Conservation (phyloP, 352 stramenopile species). For the Ophiocytium majus region DNA sequence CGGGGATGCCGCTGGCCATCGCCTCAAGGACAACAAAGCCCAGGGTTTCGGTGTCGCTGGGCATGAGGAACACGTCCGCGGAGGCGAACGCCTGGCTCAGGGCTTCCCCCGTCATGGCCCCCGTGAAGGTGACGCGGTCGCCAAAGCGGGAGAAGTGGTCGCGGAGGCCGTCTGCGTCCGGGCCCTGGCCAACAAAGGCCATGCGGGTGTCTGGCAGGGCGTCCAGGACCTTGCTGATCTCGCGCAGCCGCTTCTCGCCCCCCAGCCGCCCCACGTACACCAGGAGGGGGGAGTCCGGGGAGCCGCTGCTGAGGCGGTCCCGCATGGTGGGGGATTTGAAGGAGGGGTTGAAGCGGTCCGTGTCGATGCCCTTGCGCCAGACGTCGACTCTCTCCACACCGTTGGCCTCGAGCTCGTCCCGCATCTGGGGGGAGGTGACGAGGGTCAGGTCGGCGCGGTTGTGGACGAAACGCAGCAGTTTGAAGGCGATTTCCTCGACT, state of each 20-base stretch:
- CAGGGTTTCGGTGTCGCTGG: constrained; percentile 73
- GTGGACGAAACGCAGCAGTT: constrained; percentile 64
- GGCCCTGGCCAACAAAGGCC: constrained; percentile 70
- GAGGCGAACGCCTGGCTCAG: constrained; percentile 61
- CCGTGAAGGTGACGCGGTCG: constrained; percentile 58
- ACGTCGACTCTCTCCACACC: constrained; percentile 65
- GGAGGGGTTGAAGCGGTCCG: constrained; percentile 68
- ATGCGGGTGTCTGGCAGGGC: constrained; percentile 62
- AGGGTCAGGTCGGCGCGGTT: constrained; percentile 70
- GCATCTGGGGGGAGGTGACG: constrained; percentile 71
- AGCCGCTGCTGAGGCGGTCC: constrained; percentile 60
- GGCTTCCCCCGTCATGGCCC: constrained; percentile 57
- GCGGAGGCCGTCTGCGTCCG: constrained; percentile 65
- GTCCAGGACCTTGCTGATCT: constrained; percentile 65
- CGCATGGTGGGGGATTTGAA: constrained; percentile 65
- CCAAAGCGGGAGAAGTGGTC: constrained; percentile 62
- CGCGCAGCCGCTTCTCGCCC: constrained; percentile 68
- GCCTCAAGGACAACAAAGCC: constrained; percentile 78
- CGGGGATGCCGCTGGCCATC: constrained; percentile 72
- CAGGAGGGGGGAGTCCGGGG: constrained; percentile 65
- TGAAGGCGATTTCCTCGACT: constrained; percentile 65
- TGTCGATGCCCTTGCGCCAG: constrained; percentile 63
- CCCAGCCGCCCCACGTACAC: constrained; percentile 73
- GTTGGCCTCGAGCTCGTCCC: constrained; percentile 64
- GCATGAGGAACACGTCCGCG: constrained; percentile 75